Conservation (phyloP, 2,329 filamentous ascomycete genomes). For the Pestalotiopsis sp. region DNA sequence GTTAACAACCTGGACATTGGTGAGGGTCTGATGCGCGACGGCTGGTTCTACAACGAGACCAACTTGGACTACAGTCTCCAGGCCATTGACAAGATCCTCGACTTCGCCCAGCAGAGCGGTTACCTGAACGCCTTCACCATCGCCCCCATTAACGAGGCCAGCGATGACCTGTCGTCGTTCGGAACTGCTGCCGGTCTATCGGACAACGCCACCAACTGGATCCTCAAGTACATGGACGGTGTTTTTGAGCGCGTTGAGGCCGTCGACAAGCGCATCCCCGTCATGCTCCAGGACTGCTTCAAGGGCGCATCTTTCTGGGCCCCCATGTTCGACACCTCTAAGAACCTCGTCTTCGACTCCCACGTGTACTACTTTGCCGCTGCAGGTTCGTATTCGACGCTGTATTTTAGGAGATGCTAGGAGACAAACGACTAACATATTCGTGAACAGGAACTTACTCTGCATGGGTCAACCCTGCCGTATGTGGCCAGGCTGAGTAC, state of each 20-base stretch:
- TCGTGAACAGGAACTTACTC: neutral
- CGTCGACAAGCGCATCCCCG: constrained; percentile 30
- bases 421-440: too few species aligned
- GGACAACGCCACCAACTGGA: constrained; percentile 29
- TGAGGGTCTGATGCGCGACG: constrained; percentile 30
- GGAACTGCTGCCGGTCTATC: constrained; percentile 31
- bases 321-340: constrained; percentile 22
- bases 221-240: constrained; percentile 34
- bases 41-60: constrained; percentile 37
- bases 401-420: too few species aligned
- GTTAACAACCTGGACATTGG: constrained; percentile 32
- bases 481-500: constrained; percentile 5
- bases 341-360: constrained; percentile 32
- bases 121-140: constrained; percentile 33
- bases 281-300: constrained; percentile 35
- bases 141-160: constrained; percentile 38
- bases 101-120: constrained; percentile 31
- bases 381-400: neutral
- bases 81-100: constrained; percentile 31
- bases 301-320: constrained; percentile 28
- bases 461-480: neutral
- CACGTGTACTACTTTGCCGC: constrained; percentile 30
- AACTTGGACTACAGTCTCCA: constrained; percentile 33
- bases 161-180: constrained; percentile 36
- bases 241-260: constrained; percentile 24